Conservation (phyloP, 2,329 filamentous ascomycete genomes). For the Tolypocladium endophyticum region DNA sequence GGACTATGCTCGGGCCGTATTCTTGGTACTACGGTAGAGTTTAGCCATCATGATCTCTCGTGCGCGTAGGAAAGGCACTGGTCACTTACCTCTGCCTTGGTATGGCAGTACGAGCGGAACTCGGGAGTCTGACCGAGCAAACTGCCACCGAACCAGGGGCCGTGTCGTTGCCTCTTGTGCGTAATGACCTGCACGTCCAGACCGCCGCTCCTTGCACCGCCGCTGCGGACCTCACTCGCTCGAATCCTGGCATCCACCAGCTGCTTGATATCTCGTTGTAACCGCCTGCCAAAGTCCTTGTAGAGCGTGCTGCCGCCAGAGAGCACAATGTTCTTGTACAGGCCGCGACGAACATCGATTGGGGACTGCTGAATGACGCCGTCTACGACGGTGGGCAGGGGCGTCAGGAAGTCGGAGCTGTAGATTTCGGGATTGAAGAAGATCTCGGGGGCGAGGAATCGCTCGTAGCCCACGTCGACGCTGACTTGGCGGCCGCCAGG, state of each 20-base stretch:
- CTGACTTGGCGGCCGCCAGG: constrained; percentile 74
- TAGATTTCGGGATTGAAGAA: constrained; percentile 99
- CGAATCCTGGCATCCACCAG: constrained; percentile 88
- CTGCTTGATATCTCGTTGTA: constrained; percentile 96
- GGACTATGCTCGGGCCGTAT: constrained; percentile 89
- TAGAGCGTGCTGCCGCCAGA: constrained; percentile 95
- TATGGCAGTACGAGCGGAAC: constrained; percentile 98
- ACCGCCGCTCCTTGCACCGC: constrained; percentile 85
- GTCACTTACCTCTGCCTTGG: constrained; percentile 57
- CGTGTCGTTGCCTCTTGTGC: constrained; percentile 94
- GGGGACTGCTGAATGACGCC: constrained; percentile 95
- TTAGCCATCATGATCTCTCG: constrained; percentile 8
- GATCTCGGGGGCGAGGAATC: constrained; percentile 95
- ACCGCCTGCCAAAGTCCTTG: constrained; percentile 91
- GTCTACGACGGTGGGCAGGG: constrained; percentile 87
- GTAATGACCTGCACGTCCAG: constrained; percentile 95
- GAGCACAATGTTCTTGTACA: constrained; percentile 99
- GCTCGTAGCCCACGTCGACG: constrained; percentile 94
- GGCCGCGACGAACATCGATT: constrained; percentile 89
- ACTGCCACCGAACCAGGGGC: constrained; percentile 97
- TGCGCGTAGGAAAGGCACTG: background rate
- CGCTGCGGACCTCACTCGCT: constrained; percentile 83
- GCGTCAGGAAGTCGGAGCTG: constrained; percentile 95
- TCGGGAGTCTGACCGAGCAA: constrained; percentile 94
- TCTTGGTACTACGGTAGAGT: constrained; percentile 65